A percentile compares a stretch with the other conserved stretches of the same genome.
Conservation (phyloP, 1,284 basidiomycete genomes). For the Cryptococcus sp. region DNA sequence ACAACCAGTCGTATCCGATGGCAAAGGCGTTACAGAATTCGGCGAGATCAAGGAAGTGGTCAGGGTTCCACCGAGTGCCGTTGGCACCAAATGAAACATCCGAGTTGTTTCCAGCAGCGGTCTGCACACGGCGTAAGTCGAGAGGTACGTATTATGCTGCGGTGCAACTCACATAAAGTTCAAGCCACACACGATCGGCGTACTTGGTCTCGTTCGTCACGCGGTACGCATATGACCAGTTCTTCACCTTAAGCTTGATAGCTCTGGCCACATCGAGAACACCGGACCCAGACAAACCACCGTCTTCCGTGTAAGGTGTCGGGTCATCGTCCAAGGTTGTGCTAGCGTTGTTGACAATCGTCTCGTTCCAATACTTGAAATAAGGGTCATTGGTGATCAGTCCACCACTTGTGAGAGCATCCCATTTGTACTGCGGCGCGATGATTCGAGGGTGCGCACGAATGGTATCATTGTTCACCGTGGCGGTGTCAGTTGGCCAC, state of each 20-base stretch:
- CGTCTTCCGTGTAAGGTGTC: slow-evolving; percentile 74
- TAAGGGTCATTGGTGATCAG: slow-evolving; percentile 85
- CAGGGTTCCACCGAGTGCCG: slow-evolving; percentile 69
- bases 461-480: slow-evolving; percentile 63
- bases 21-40: slow-evolving; percentile 85
- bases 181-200: slow-evolving; percentile 79
- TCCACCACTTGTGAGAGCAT: slow-evolving; percentile 64
- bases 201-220: slow-evolving; percentile 84
- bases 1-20: slow-evolving; percentile 92
- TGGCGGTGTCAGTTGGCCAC: slow-evolving; percentile 76
- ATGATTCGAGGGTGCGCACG: slow-evolving; percentile 85
- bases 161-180: slow-evolving; percentile 61
- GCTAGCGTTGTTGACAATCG: slow-evolving; percentile 89
- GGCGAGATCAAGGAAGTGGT: slow-evolving; percentile 91
- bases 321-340: slow-evolving; percentile 64
- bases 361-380: slow-evolving; percentile 82
- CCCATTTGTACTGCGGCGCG: slow-evolving; percentile 90
- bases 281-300: slow-evolving; percentile 68
- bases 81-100: slow-evolving; percentile 64
- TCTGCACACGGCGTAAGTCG: slow-evolving; percentile 16
- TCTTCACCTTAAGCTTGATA: slow-evolving; percentile 88
- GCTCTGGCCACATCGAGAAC: slow-evolving; percentile 90
- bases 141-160: neutral
- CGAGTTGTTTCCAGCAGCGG: slow-evolving; percentile 51
- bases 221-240: slow-evolving; percentile 86